phyloP scores from a whole-genome alignment of 805 yeast genomes.

The Ogataea henricii region DNA sequence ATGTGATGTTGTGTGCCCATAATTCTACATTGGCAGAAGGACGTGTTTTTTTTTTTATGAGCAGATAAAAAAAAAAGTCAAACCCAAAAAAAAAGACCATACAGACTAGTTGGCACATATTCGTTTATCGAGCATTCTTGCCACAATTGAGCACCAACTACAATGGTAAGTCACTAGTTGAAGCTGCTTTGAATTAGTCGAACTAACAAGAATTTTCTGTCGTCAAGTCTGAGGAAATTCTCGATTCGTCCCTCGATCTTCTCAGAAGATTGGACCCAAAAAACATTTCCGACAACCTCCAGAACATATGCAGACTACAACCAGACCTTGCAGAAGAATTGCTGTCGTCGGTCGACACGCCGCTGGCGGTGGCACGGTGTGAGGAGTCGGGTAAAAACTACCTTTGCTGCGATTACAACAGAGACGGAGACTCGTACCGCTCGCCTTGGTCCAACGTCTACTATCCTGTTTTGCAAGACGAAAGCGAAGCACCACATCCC shows the following conservation, averaged over 20 bases:
- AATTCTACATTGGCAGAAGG: background rate
- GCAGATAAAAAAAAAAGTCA: background rate
- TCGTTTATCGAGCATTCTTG: background rate
- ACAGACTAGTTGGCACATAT: background rate
- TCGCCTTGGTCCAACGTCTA: slow-evolving; percentile 89
- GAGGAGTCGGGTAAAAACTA: slow-evolving; percentile 60
- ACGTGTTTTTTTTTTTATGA: background rate
- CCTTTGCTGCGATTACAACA: slow-evolving; percentile 88
- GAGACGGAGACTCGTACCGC: slow-evolving; percentile 91
- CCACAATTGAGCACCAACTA: background rate
- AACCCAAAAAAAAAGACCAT: background rate
- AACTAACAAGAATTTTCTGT: background rate
- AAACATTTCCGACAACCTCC: slow-evolving; percentile 46
- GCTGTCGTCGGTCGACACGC: slow-evolving; percentile 84
- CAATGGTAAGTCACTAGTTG: slow-evolving; percentile 9
- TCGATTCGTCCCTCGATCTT: slow-evolving; percentile 78
- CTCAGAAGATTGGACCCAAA: slow-evolving; percentile 76
- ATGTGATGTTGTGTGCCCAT: background rate
- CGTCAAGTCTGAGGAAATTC: slow-evolving; percentile 50
- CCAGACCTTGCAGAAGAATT: slow-evolving; percentile 85
- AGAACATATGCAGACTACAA: slow-evolving; percentile 51
- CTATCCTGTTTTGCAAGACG: slow-evolving; percentile 52
- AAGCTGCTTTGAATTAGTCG: background rate
- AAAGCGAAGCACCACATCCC: slow-evolving; percentile 74
- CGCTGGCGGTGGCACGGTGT: slow-evolving; percentile 59